These are phyloP conservation scores for Magnolia officinalis DNA, from an alignment of 164 flowering plant genomes.

Conservation along the genomic window DNA sequence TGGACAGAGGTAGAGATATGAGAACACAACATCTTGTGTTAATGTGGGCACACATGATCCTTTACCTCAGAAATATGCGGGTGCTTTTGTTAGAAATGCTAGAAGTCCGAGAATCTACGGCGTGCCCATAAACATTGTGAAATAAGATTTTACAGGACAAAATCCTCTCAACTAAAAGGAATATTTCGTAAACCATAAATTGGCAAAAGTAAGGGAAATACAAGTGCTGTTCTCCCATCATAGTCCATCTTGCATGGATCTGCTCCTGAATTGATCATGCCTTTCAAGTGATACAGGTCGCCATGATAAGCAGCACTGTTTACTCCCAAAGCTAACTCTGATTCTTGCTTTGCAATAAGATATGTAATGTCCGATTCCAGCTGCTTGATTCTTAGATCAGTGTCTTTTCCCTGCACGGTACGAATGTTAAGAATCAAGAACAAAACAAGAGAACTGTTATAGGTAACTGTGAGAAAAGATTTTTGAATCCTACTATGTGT, in stretches of 20 bases:
- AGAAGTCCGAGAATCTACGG: neutral
- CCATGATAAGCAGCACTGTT: slow-evolving; percentile 60
- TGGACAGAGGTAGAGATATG: too few relatives aligned
- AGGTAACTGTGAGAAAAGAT: neutral
- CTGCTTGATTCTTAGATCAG: slow-evolving; percentile 30
- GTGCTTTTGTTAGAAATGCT: neutral
- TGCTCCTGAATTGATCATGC: slow-evolving; percentile 53
- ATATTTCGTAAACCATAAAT: neutral
- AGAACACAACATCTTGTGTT: too few relatives aligned
- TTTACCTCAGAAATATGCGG: neutral
- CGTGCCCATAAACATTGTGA: neutral
- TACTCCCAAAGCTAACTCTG: slow-evolving; percentile 49
- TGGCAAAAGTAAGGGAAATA: slow-evolving; percentile 17
- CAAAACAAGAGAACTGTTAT: neutral
- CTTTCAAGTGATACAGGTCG: slow-evolving; percentile 43
- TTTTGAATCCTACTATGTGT: neutral
- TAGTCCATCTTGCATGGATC: slow-evolving; percentile 54
- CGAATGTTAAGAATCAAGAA: neutral
- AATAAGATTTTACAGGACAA: neutral
- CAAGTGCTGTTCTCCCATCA: slow-evolving; percentile 59
- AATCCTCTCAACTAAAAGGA: neutral
- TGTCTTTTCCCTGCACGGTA: slow-evolving; percentile 41
- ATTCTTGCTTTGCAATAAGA: slow-evolving; percentile 48
- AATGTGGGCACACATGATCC: neutral
- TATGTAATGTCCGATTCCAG: slow-evolving; percentile 48